Conservation (phyloP, 345 rosid genomes). For the Psidium guajava region DNA sequence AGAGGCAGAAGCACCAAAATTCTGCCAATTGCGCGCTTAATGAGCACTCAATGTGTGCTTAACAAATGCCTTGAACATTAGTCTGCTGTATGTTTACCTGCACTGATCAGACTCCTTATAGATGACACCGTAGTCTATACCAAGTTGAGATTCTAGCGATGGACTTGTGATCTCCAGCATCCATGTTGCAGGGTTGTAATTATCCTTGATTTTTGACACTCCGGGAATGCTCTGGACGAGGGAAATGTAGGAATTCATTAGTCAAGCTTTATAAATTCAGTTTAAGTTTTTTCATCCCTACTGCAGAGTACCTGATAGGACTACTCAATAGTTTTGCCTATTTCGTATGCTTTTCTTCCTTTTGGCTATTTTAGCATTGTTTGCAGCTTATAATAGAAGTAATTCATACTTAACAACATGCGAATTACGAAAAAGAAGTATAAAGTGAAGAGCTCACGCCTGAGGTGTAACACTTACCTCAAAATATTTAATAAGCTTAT, state of each 20-base stretch:
- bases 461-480: slow-evolving; percentile 16
- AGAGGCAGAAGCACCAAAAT: neutral
- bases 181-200: slow-evolving; percentile 47
- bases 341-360: neutral
- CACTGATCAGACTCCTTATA: slow-evolving; percentile 16
- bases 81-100: neutral
- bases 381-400: neutral
- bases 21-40: neutral
- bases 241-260: neutral
- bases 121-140: slow-evolving; percentile 15
- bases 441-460: neutral
- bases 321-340: neutral
- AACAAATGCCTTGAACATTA: neutral
- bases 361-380: neutral
- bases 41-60: neutral
- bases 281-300: neutral
- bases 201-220: slow-evolving; percentile 26
- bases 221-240: slow-evolving; percentile 16
- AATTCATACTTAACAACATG: neutral
- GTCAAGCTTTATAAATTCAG: neutral
- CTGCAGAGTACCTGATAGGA: neutral
- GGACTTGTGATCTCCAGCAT: slow-evolving; percentile 29
- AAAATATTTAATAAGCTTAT: slow-evolving; percentile 38
- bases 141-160: slow-evolving; percentile 16
- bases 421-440: neutral